These are phyloP conservation scores for Pythium folliculosum DNA, from an alignment of 352 stramenopile genomes.

Conservation along the genomic window DNA sequence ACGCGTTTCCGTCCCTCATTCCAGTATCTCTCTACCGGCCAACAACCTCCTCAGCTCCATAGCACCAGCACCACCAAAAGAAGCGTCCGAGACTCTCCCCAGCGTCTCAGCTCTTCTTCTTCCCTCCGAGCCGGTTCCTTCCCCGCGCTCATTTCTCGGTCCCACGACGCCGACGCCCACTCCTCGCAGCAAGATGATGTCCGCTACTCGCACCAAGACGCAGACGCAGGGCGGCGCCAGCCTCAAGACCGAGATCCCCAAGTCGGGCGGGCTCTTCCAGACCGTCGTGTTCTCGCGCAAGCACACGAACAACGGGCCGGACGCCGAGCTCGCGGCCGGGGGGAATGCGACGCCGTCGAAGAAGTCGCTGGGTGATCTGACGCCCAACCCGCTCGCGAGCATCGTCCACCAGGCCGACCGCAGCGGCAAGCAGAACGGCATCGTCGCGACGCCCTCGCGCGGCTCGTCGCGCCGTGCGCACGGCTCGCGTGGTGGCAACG, in stretches of 20 bases:
- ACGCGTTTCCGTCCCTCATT: constrained; percentile 15
- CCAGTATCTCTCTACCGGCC: constrained; percentile 23
- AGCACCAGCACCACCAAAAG: neutral
- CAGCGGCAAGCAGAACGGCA: constrained; percentile 55
- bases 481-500: constrained; percentile 3
- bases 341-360: constrained; percentile 32
- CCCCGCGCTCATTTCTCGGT: constrained; percentile 15
- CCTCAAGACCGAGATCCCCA: constrained; percentile 32
- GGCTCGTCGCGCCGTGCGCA: constrained; percentile 23
- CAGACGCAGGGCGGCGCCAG: constrained; percentile 29
- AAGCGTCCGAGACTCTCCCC: neutral
- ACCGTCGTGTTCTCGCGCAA: constrained; percentile 71
- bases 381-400: constrained; percentile 48
- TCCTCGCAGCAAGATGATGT: constrained; percentile 25
- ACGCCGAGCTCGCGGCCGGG: constrained; percentile 33
- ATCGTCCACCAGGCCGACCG: constrained; percentile 74
- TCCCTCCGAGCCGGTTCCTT: constrained; percentile 12
- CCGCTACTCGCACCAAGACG: constrained; percentile 31
- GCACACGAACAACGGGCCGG: constrained; percentile 48
- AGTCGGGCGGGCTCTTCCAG: constrained; percentile 48
- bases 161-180: constrained; percentile 19
- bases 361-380: constrained; percentile 42
- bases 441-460: constrained; percentile 16
- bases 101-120: neutral
- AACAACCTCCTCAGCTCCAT: constrained; percentile 5